Evolutionary conservation across 2,329 filamentous ascomycete genomes (phyloP).

Genomic region (Coniella lustricola): DNA sequence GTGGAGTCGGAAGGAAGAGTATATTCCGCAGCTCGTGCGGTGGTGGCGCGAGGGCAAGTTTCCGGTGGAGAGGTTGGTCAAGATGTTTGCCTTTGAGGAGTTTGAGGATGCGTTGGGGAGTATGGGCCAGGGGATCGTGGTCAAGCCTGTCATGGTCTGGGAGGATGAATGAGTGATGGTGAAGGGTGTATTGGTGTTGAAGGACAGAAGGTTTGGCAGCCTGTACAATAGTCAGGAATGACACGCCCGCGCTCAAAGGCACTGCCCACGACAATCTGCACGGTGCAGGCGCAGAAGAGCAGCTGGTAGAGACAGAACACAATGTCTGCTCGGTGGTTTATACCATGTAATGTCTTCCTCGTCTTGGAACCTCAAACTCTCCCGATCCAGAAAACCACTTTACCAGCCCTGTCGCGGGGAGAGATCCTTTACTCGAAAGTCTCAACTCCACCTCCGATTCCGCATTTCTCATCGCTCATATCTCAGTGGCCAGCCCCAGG

Average conservation of each 20-base stretch:
- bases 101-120: conserved; percentile 14
- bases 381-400: too few species aligned
- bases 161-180: not conserved
- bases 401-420: too few species aligned
- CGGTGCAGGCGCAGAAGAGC: conserved; percentile 53
- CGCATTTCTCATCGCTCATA: conserved; percentile 11
- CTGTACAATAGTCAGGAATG: too few species aligned
- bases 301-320: conserved; percentile 61
- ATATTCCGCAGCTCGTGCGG: conserved; percentile 18
- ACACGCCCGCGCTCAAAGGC: conserved; percentile 54
- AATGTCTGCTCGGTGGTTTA: conserved; percentile 53
- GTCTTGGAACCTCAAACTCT: conserved; percentile 3
- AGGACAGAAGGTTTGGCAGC: too few species aligned
- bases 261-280: conserved; percentile 59
- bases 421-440: not conserved
- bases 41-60: conserved; percentile 19
- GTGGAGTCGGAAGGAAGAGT: conserved; percentile 33
- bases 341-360: too few species aligned
- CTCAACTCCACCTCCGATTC: not conserved
- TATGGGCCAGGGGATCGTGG: conserved; percentile 17
- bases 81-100: conserved; percentile 16
- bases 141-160: conserved; percentile 19
- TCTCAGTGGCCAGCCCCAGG: not conserved
- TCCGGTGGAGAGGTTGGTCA: conserved; percentile 17
- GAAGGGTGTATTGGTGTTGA: not conserved